Evolutionary conservation across 495 filamentous ascomycete species (phyloP), one percentile per base, ranked within the genome.

Genomic region (Schizothecium vesticola): DNA sequence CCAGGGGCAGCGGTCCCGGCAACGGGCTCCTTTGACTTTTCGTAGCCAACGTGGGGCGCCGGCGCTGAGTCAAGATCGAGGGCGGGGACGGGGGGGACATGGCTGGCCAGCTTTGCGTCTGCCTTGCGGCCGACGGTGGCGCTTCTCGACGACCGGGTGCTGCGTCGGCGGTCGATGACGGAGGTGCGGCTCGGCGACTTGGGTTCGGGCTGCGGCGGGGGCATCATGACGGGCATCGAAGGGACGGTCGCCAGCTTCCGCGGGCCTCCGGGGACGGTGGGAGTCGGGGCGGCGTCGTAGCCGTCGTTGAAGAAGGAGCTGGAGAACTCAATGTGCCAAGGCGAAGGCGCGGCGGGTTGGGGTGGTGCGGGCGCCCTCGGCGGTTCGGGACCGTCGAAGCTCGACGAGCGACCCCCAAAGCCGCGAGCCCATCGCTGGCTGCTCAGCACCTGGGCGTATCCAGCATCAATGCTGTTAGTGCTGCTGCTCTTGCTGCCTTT

Each of bases 281-380:
- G 95, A 23, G 90, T 93, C 13, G 94, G 94, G 29, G 95, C 95
- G 67, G 94, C 91, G 72, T 97, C 92, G 76, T 89, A 86, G 65
- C 88, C 80, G 66, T 76, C 75, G 68, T 81, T 71, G 71, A 79
- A 77, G 69, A 84, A 82, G 28, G 77, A 77, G 61, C 76, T 80
- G 36, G 78, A 75, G 71, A 83, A 78, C 28, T 83, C 82, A 33
- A 78, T 72, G 66, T 83, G 76, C 79, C 80, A 81, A n/a, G 77
- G 76, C 66, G 66, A 70, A 43, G 73, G 73, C 60, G 73, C 74
- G 65, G 43, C 70, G 59, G 74, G 73, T 21, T 29, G 26, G 8
- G 25, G 16, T n/a, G 71, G 74, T 59, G 76, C 76, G 69, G 67
- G 62, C 16, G 71, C 65, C 13, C 60, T 63, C 19, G 67, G 56